Conservation (phyloP, 805 yeast species). For the Wickerhamomyces queroliae region DNA sequence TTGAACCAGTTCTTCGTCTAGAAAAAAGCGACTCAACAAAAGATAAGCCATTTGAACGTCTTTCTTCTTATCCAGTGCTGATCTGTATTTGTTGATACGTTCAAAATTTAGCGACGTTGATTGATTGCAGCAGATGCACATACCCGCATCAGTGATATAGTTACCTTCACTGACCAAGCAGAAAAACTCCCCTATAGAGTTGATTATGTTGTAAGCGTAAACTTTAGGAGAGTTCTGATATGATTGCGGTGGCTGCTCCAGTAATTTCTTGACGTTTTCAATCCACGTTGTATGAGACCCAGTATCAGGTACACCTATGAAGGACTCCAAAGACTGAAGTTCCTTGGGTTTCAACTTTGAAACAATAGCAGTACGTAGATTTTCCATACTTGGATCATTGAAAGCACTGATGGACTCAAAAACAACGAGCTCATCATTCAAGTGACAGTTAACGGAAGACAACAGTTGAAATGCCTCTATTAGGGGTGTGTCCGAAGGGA, state of each 20-base stretch:
- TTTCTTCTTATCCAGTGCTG: conserved; percentile 11
- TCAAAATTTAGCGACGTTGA: conserved; percentile 1
- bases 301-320: neutral
- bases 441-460: no score
- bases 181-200: conserved; percentile 32
- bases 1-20: conserved; percentile 12
- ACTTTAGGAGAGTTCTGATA: neutral
- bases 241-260: neutral
- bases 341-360: neutral
- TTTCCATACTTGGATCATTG: neutral
- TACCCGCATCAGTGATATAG: conserved; percentile 12
- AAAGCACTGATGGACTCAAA: neutral
- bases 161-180: conserved; percentile 29
- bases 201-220: conserved; percentile 20
- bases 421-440: no score
- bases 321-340: neutral
- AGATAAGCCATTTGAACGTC: conserved; percentile 21
- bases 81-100: conserved; percentile 25
- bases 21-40: conserved; percentile 21
- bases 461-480: no score
- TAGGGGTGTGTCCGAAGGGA: neutral
- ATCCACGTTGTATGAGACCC: conserved; percentile 7
- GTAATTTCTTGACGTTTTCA: neutral
- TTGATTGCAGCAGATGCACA: conserved; percentile 12
- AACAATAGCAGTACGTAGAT: neutral